Conservation (phyloP, 139 green algal species). For the Marvania coccoides region DNA sequence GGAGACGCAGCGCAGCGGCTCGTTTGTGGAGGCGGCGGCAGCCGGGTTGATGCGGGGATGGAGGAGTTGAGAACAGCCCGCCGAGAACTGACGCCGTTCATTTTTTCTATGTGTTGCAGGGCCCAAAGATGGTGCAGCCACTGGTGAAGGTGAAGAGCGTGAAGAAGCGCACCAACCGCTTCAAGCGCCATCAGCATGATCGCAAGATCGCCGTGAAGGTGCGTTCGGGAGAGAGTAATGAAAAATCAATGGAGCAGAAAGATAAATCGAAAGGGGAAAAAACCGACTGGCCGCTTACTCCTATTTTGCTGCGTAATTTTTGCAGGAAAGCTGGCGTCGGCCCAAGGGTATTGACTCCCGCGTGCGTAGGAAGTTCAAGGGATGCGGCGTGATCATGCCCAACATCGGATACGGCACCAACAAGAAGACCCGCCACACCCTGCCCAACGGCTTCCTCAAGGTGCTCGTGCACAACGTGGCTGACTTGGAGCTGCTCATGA, state of each 20-base stretch:
- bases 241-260: neutral
- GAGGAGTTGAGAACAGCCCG: no score
- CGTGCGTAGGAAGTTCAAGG: conserved; percentile 95
- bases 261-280: neutral
- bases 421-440: conserved; percentile 87
- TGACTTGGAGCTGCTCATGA: conserved; percentile 96
- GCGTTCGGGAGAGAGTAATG: neutral
- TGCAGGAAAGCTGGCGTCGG: conserved; percentile 80
- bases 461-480: conserved; percentile 86
- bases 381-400: conserved; percentile 76
- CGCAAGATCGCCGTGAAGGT: conserved; percentile 73
- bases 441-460: conserved; percentile 88
- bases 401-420: conserved; percentile 95
- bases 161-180: conserved; percentile 79
- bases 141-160: conserved; percentile 78
- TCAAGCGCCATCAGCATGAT: conserved; percentile 86
- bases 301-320: neutral
- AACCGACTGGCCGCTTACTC: neutral
- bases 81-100: no score
- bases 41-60: no score
- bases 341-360: conserved; percentile 98
- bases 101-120: neutral
- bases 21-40: no score
- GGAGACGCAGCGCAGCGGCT: no score
- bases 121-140: conserved; percentile 82